Evolutionary conservation across 1,284 basidiomycete genomes (phyloP).

Genomic region (Cryptococcus amylolentus): DNA sequence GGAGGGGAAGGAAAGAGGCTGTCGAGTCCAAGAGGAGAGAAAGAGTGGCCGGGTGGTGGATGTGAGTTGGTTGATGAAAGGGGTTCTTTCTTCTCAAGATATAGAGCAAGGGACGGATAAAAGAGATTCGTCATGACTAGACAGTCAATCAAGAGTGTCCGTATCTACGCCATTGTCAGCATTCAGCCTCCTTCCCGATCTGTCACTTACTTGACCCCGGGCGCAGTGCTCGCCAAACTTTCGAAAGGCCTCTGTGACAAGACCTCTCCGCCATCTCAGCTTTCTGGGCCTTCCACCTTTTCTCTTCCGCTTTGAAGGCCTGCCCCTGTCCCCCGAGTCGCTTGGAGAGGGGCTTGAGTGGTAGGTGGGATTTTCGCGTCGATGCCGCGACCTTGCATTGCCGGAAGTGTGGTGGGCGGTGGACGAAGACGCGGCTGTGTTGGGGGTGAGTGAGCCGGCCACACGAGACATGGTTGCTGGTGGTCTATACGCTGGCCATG

Average conservation of each 20-base stretch:
- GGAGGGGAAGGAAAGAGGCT: conserved; percentile 45
- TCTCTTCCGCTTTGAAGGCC: conserved; percentile 7
- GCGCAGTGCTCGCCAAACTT: conserved; percentile 50
- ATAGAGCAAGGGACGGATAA: conserved; percentile 83
- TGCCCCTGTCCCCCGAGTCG: not conserved
- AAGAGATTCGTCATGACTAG: conserved; percentile 94
- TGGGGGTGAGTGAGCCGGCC: not conserved
- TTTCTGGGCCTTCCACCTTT: conserved; percentile 2
- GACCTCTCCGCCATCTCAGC: conserved; percentile 18
- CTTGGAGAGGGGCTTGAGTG: not conserved
- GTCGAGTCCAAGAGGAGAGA: conserved; percentile 40
- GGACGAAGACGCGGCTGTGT: conserved; percentile 14
- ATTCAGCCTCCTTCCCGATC: not conserved
- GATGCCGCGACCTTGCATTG: conserved; percentile 8
- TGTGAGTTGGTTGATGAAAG: conserved; percentile 23
- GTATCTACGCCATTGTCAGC: conserved; percentile 58
- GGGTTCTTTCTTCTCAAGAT: conserved; percentile 55
- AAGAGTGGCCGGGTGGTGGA: conserved; percentile 27
- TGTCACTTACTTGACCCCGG: conserved; percentile 44
- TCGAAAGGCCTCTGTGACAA: conserved; percentile 38
- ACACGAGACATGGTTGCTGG: not conserved
- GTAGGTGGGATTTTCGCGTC: conserved; percentile 9
- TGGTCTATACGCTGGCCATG: not conserved
- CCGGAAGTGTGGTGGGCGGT: conserved; percentile 8
- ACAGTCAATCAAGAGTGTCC: conserved; percentile 86